A percentile compares a stretch with the other conserved stretches of the same genome.
Evolutionary conservation across 768 basidiomycete genomes (phyloP).

Genomic region (Phanerochaete carnosa): DNA sequence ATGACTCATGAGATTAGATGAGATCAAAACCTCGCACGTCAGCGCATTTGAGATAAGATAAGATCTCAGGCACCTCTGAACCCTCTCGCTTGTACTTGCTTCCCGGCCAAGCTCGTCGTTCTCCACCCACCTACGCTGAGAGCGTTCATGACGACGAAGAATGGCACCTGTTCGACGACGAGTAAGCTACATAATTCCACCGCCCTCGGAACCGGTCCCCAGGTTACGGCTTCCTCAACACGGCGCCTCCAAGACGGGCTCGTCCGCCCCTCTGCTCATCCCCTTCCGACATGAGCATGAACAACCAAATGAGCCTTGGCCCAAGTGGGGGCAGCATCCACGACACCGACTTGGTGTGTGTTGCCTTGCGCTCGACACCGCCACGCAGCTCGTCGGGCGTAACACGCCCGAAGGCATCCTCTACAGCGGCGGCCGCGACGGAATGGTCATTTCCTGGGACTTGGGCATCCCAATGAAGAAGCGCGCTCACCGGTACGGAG

Average conservation of each 20-base stretch:
- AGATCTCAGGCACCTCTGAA: neutral
- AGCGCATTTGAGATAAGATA: no score
- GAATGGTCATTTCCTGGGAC: constrained; percentile 86
- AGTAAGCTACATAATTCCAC: constrained; percentile 86
- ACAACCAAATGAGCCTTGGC: constrained; percentile 14
- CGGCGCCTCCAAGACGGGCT: constrained; percentile 61
- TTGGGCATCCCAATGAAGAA: constrained; percentile 62
- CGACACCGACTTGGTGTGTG: constrained; percentile 85
- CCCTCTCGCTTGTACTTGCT: neutral
- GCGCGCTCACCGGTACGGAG: constrained; percentile 32
- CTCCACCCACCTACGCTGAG: neutral
- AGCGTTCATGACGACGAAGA: neutral
- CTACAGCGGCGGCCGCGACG: constrained; percentile 89
- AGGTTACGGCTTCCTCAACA: constrained; percentile 69
- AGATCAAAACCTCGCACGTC: neutral
- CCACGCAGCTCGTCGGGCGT: constrained; percentile 71
- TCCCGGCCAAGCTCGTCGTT: neutral
- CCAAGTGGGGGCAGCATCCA: constrained; percentile 46
- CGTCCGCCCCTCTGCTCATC: constrained; percentile 64
- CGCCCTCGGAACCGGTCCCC: constrained; percentile 59
- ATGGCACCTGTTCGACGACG: constrained; percentile 53
- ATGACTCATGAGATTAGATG: neutral
- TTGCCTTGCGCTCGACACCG: constrained; percentile 82
- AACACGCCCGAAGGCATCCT: constrained; percentile 77
- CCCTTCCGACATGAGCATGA: constrained; percentile 28